Evolutionary conservation across 2,329 filamentous ascomycete species (phyloP).

Genomic region (Colletotrichum chlorophyti): DNA sequence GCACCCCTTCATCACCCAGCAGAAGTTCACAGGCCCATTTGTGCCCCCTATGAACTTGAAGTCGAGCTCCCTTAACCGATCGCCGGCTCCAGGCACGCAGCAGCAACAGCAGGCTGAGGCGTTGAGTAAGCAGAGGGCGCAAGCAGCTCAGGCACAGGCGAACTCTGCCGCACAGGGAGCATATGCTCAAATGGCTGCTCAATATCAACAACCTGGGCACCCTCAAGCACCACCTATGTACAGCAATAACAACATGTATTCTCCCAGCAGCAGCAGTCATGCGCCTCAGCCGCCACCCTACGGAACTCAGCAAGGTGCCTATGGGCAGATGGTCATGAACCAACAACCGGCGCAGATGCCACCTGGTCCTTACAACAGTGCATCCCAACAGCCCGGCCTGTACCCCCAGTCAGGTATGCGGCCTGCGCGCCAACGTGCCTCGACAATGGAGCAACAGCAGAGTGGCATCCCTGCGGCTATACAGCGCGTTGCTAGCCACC

Average conservation of each 20-base stretch:
- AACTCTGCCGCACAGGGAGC: conserved; percentile 69
- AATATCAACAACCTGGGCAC: conserved; percentile 56
- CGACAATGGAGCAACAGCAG: conserved; percentile 95
- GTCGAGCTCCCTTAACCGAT: conserved; percentile 82
- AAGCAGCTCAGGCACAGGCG: conserved; percentile 73
- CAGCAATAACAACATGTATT: conserved; percentile 83
- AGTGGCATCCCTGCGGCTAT: conserved; percentile 92
- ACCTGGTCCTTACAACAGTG: conserved; percentile 66
- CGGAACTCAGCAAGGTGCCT: conserved; percentile 72
- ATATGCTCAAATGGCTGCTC: conserved; percentile 60
- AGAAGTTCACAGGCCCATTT: conserved; percentile 95
- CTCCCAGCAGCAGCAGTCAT: conserved; percentile 59
- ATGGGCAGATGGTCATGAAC: conserved; percentile 76
- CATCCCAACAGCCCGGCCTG: conserved; percentile 61
- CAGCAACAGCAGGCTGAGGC: conserved; percentile 96
- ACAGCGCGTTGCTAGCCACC: conserved; percentile 92
- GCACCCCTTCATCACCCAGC: conserved; percentile 97
- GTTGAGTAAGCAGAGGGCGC: conserved; percentile 87
- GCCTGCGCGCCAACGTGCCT: conserved; percentile 84
- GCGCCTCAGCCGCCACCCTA: conserved; percentile 79
- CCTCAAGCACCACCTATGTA: conserved; percentile 72
- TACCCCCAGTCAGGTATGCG: conserved; percentile 71
- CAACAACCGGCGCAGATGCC: conserved; percentile 72
- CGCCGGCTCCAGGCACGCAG: conserved; percentile 90
- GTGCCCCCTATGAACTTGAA: conserved; percentile 98